Evolutionary conservation across 2,329 filamentous ascomycete genomes (phyloP).

Genomic region (Trichoderma gracile): DNA sequence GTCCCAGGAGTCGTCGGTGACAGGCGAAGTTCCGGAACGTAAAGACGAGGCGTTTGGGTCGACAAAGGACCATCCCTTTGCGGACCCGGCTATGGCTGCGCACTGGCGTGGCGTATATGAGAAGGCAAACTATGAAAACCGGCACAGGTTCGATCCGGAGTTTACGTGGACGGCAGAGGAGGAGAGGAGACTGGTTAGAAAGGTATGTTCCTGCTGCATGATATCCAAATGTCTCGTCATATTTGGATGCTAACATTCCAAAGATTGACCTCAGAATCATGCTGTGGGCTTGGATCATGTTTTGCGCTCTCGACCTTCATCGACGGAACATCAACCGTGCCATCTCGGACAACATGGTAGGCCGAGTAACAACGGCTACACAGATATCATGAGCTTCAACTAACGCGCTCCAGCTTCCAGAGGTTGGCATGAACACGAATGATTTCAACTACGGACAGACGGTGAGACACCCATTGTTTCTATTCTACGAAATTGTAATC

Average conservation of each 20-base stretch:
- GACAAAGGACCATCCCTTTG: conserved; percentile 46
- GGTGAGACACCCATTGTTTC: neutral
- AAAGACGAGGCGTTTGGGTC: conserved; percentile 27
- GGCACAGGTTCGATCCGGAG: conserved; percentile 59
- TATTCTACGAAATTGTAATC: too few relatives aligned
- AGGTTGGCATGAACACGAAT: conserved; percentile 38
- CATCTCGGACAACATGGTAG: conserved; percentile 42
- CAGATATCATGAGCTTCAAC: too few relatives aligned
- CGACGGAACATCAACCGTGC: conserved; percentile 42
- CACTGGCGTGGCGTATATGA: conserved; percentile 57
- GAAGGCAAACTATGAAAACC: conserved; percentile 59
- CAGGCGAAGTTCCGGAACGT: conserved; percentile 26
- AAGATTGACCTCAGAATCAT: conserved; percentile 41
- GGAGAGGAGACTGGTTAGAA: conserved; percentile 55
- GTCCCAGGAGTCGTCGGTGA: conserved; percentile 3
- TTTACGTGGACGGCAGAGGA: conserved; percentile 59
- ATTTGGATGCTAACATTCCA: neutral
- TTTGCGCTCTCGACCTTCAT: conserved; percentile 52
- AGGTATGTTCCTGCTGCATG: conserved; percentile 38
- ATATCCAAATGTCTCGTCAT: conserved; percentile 38
- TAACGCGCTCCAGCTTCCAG: conserved; percentile 45
- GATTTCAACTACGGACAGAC: conserved; percentile 52
- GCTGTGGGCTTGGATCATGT: conserved; percentile 51
- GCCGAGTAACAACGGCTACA: neutral
- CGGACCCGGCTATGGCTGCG: conserved; percentile 52